phyloP scores from a whole-genome alignment of 75 land plant genomes.

The Azolla pinnata region DNA sequence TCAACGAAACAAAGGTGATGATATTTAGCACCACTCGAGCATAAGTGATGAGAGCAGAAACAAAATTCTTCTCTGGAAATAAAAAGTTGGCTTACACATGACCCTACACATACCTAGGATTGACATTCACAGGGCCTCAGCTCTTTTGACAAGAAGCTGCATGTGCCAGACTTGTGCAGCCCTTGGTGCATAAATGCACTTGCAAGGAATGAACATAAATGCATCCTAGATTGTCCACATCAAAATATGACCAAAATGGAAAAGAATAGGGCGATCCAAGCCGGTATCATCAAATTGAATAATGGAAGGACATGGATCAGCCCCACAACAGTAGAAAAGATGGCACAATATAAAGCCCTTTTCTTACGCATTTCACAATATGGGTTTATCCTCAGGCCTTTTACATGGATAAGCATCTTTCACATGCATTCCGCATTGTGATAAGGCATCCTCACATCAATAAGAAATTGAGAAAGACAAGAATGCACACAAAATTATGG shows the following conservation, averaged over 20 bases:
- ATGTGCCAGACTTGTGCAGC: too few relatives aligned
- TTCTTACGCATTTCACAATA: not conserved
- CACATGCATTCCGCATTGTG: not conserved
- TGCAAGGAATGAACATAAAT: not conserved
- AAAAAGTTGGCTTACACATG: too few relatives aligned
- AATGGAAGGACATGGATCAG: not conserved
- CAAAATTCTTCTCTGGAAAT: too few relatives aligned
- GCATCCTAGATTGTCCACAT: too few relatives aligned
- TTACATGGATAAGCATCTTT: slow-evolving; percentile 1
- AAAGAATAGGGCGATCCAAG: not conserved
- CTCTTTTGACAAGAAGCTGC: too few relatives aligned
- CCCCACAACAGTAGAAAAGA: not conserved
- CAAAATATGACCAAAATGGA: not conserved
- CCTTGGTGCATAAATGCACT: not conserved
- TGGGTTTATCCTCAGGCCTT: not conserved
- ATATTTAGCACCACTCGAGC: not conserved
- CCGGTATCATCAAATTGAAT: not conserved
- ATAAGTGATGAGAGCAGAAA: not conserved
- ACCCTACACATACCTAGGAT: too few relatives aligned
- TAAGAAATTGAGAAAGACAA: not conserved
- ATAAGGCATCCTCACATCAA: not conserved
- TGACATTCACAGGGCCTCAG: too few relatives aligned
- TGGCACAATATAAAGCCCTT: not conserved
- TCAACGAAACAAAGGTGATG: too few relatives aligned
- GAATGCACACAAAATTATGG: not conserved